Evolutionary conservation across 2,329 filamentous ascomycete species (phyloP).

Genomic region (Fusarium floridanum): DNA sequence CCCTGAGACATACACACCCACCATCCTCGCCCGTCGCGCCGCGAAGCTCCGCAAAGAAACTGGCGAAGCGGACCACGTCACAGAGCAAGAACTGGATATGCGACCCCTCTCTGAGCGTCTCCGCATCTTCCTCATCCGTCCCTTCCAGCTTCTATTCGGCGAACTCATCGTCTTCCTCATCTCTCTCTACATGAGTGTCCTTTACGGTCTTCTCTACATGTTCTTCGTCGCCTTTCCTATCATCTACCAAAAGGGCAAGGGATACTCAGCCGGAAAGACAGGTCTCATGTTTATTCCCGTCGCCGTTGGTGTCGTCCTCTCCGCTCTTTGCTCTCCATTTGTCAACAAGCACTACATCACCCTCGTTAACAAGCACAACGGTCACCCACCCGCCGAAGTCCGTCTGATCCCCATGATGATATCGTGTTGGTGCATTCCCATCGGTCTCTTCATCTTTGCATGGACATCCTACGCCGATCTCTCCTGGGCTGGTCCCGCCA

Average conservation of each 20-base stretch:
- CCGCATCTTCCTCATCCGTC: constrained; percentile 80
- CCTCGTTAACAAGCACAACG: constrained; percentile 72
- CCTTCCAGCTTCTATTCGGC: constrained; percentile 86
- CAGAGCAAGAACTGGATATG: constrained; percentile 83
- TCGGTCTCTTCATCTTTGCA: constrained; percentile 70
- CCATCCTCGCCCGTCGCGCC: constrained; percentile 78
- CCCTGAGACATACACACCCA: constrained; percentile 88
- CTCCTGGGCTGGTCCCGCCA: constrained; percentile 77
- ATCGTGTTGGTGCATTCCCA: constrained; percentile 78
- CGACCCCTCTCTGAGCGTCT: constrained; percentile 77
- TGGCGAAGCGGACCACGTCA: constrained; percentile 76
- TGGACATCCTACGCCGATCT: constrained; percentile 74
- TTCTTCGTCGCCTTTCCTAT: constrained; percentile 79
- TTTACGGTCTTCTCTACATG: constrained; percentile 82
- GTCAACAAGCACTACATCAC: constrained; percentile 87
- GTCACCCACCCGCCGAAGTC: constrained; percentile 80
- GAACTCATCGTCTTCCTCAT: constrained; percentile 90
- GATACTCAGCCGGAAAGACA: constrained; percentile 78
- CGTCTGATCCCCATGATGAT: constrained; percentile 87
- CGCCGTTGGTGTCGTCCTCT: constrained; percentile 78
- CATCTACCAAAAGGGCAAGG: constrained; percentile 84
- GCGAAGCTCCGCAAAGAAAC: constrained; percentile 78
- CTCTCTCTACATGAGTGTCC: constrained; percentile 85
- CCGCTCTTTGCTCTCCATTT: constrained; percentile 75
- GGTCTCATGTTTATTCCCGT: constrained; percentile 91